Evolutionary conservation across 768 basidiomycete genomes (phyloP).

Genomic region (Hemileccinum rubropunctum): DNA sequence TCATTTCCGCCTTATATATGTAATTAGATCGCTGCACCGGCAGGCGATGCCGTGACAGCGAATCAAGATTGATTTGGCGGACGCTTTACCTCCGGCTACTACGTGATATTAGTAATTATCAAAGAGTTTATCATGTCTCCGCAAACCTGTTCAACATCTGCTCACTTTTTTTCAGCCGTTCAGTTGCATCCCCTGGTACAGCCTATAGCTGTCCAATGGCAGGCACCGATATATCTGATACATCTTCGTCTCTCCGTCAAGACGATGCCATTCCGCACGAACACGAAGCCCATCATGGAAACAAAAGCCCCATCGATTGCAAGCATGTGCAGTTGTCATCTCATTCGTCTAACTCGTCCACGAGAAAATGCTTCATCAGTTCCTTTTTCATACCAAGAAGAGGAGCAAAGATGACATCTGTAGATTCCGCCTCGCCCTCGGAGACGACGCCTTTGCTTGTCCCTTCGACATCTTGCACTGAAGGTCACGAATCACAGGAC

Average conservation of each 20-base stretch:
- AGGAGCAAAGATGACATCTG: not conserved
- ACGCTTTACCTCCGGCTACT: too few species aligned
- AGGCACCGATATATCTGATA: constrained; percentile 22
- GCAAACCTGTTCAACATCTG: too few species aligned
- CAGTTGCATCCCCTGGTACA: not conserved
- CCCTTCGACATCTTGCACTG: constrained; percentile 50
- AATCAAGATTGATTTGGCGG: too few species aligned
- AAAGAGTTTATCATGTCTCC: too few species aligned
- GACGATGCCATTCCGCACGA: constrained; percentile 51
- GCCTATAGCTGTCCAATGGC: not conserved
- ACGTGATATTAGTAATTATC: too few species aligned
- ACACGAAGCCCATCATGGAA: constrained; percentile 18
- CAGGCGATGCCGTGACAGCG: too few species aligned
- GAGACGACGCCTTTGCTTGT: constrained; percentile 61
- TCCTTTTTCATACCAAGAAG: not conserved
- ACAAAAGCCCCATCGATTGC: constrained; percentile 5
- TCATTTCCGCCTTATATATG: too few species aligned
- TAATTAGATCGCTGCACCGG: too few species aligned
- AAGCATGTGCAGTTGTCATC: not conserved
- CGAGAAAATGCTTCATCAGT: constrained; percentile 2
- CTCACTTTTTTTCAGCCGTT: not conserved
- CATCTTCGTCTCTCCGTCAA: constrained; percentile 48
- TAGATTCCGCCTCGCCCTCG: constrained; percentile 11
- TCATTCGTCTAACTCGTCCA: not conserved
- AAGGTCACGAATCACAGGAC: constrained; percentile 37